phyloP scores from a whole-genome alignment of 306 rosid genomes.

The Sophora flavescens region DNA sequence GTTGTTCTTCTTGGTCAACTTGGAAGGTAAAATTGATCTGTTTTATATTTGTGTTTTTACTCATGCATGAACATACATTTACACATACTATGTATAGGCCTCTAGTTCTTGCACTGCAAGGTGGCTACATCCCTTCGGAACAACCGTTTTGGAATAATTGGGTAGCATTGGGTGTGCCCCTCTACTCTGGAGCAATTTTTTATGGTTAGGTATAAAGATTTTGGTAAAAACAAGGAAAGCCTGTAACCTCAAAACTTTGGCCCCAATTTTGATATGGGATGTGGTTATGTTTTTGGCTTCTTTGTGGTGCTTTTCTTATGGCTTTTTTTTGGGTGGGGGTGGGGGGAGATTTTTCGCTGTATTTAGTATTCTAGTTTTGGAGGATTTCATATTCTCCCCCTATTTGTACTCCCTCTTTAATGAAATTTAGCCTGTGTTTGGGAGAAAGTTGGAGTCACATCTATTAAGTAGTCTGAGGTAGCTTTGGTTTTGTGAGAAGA shows the following conservation, averaged over 20 bases:
- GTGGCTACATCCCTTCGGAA: constrained; percentile 6
- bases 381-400: no score
- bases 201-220: neutral
- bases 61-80: neutral
- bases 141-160: neutral
- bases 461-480: neutral
- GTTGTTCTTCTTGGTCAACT: constrained; percentile 82
- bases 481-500: neutral
- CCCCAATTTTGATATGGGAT: neutral
- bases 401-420: neutral
- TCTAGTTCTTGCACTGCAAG: constrained; percentile 10
- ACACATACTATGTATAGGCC: neutral
- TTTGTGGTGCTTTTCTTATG: neutral
- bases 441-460: neutral
- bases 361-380: neutral
- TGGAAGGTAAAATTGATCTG: constrained; percentile 67
- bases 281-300: neutral
- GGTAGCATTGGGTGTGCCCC: neutral
- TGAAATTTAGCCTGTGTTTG: neutral
- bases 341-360: neutral
- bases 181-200: neutral
- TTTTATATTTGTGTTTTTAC: constrained; percentile 13
- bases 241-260: neutral
- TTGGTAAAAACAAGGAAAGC: constrained; percentile 8
- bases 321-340: no score